Percentiles rank a stretch among this genome's conserved stretches.
Evolutionary conservation across 169 alveolate species (phyloP).

Genomic region (Eimeria zaria): DNA sequence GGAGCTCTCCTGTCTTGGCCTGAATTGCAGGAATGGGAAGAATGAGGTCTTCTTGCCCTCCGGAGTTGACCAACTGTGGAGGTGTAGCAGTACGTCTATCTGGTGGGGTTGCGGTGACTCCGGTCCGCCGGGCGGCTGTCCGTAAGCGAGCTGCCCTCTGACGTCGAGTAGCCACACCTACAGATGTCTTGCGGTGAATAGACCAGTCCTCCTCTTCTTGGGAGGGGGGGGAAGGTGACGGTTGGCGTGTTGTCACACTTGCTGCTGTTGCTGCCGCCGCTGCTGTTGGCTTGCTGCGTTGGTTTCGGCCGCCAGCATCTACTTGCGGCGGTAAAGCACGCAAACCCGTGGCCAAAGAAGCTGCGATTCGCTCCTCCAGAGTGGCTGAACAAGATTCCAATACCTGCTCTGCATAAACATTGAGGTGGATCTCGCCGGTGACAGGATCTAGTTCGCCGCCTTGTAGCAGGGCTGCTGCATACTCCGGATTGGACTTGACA

Average conservation of each 20-base stretch:
- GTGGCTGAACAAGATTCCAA: conserved; percentile 42
- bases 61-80: neutral
- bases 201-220: conserved; percentile 29
- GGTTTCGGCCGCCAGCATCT: conserved; percentile 38
- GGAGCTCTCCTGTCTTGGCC: neutral
- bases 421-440: conserved; percentile 41
- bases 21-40: neutral
- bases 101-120: neutral
- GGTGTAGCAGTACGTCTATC: conserved; percentile 12
- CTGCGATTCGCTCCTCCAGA: conserved; percentile 43
- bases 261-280: neutral
- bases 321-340: conserved; percentile 35
- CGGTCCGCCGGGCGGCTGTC: neutral
- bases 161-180: conserved; percentile 52
- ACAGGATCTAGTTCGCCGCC: conserved; percentile 46
- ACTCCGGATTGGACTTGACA: conserved; percentile 65
- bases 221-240: neutral
- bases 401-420: conserved; percentile 57
- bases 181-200: conserved; percentile 14
- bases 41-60: neutral
- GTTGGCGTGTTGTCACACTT: conserved; percentile 14
- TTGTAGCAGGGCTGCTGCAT: conserved; percentile 32
- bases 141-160: conserved; percentile 42
- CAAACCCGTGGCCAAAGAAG: conserved; percentile 34
- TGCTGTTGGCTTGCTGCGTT: conserved; percentile 25